phyloP scores from a whole-genome alignment of 345 rosid genomes.

The Alliaria petiolata region DNA sequence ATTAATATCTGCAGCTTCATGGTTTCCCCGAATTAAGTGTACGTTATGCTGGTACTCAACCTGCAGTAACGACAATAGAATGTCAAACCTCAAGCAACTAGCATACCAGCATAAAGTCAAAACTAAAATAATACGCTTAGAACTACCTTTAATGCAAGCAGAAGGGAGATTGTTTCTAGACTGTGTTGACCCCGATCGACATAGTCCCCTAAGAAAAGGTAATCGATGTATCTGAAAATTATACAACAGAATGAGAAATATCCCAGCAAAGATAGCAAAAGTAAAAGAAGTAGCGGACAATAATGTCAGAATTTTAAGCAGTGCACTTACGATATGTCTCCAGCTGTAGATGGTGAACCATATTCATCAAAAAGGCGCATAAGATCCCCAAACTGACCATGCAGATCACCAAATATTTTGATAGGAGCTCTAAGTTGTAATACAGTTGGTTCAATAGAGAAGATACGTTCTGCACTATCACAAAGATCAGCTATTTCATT shows the following conservation, averaged over 20 bases:
- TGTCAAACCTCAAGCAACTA: constrained; percentile 17
- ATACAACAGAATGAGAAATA: constrained; percentile 18
- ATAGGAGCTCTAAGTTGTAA: constrained; percentile 85
- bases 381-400: constrained; percentile 94
- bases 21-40: constrained; percentile 93
- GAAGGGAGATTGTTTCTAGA: constrained; percentile 79
- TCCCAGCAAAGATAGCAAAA: constrained; percentile 2
- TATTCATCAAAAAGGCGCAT: constrained; percentile 97
- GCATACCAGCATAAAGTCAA: constrained; percentile 10
- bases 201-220: constrained; percentile 95
- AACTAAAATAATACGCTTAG: background rate
- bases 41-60: constrained; percentile 81
- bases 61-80: constrained; percentile 38
- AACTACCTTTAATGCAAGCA: constrained; percentile 84
- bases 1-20: constrained; percentile 96
- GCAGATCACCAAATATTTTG: constrained; percentile 93
- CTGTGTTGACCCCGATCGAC: constrained; percentile 98
- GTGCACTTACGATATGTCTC: constrained; percentile 82
- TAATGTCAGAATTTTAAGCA: background rate
- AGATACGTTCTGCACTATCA: constrained; percentile 80
- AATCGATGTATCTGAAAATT: constrained; percentile 75
- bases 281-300: background rate
- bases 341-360: constrained; percentile 94
- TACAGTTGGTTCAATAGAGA: constrained; percentile 80
- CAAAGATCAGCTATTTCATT: constrained; percentile 92